phyloP scores from a whole-genome alignment of 2,329 filamentous ascomycete species.

The Monosporascus cannonballus region DNA sequence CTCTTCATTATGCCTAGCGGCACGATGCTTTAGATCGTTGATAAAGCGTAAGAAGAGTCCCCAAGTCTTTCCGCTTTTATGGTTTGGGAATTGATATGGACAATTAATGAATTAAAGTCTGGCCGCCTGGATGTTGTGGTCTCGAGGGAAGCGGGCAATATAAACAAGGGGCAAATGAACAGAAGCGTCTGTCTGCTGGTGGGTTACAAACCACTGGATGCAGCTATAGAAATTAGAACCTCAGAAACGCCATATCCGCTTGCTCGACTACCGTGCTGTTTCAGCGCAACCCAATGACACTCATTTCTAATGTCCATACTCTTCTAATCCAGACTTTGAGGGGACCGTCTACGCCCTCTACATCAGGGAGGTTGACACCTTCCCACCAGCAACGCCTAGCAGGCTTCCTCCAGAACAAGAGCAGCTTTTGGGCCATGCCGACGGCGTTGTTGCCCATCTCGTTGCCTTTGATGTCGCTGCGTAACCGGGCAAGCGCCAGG shows the following conservation, averaged over 20 bases:
- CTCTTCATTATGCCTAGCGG: too few relatives aligned
- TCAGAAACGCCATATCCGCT: conserved; percentile 16
- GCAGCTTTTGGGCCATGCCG: conserved; percentile 96
- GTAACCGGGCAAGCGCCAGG: conserved; percentile 83
- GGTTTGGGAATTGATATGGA: not conserved
- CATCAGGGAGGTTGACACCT: conserved; percentile 81
- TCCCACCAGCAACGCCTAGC: conserved; percentile 99
- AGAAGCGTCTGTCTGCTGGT: not conserved
- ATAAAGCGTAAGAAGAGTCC: not conserved
- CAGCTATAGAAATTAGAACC: not conserved
- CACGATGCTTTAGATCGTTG: too few relatives aligned
- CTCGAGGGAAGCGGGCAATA: not conserved
- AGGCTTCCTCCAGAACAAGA: conserved; percentile 97
- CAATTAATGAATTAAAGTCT: not conserved
- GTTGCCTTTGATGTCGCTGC: conserved; percentile 84
- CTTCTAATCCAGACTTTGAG: conserved; percentile 97
- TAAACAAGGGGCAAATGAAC: not conserved
- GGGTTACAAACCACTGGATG: not conserved
- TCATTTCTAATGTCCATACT: conserved; percentile 99
- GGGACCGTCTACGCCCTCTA: conserved; percentile 85
- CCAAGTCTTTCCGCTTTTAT: not conserved
- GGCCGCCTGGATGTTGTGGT: not conserved
- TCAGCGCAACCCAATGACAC: conserved; percentile 77
- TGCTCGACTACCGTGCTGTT: conserved; percentile 9
- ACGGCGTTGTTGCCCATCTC: conserved; percentile 72